Conservation (phyloP, 1,284 basidiomycete species). For the Somion occarium region DNA sequence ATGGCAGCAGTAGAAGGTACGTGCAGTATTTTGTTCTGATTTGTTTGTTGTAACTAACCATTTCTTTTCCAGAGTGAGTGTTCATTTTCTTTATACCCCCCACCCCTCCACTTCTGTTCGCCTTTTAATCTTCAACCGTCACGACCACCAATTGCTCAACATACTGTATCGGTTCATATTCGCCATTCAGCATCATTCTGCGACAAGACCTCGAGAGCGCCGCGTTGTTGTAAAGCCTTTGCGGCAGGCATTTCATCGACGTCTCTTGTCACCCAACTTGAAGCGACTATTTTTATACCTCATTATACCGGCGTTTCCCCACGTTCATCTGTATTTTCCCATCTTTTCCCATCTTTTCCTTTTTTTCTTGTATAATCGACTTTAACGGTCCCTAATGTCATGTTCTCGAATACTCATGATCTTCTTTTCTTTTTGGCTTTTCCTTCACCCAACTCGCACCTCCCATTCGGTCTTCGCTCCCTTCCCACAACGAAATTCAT, state of each 20-base stretch:
- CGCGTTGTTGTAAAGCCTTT: constrained; percentile 34
- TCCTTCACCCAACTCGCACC: constrained; percentile 10
- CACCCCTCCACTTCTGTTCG: constrained; percentile 20
- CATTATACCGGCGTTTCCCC: constrained; percentile 13
- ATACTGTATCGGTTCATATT: constrained; percentile 18
- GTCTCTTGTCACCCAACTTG: constrained; percentile 3
- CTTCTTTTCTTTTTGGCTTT: constrained; percentile 14
- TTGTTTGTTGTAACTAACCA: constrained; percentile 6
- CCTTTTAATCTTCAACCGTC: constrained; percentile 18
- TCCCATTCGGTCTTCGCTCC: background rate
- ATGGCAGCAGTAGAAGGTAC: constrained; percentile 91
- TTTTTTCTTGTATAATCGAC: constrained; percentile 16
- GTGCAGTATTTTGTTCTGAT: constrained; percentile 25
- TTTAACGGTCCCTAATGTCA: constrained; percentile 11
- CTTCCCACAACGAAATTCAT: background rate
- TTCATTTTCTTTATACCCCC: constrained; percentile 28
- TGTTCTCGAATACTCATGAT: constrained; percentile 12
- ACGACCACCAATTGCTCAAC: constrained; percentile 19
- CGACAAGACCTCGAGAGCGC: constrained; percentile 40
- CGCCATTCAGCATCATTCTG: constrained; percentile 38
- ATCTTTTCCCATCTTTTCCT: constrained; percentile 19
- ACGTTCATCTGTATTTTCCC: constrained; percentile 14
- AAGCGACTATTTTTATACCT: constrained; percentile 6
- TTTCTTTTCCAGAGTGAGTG: constrained; percentile 64
- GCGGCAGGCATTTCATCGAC: constrained; percentile 9